phyloP scores from a whole-genome alignment of 2,329 filamentous ascomycete species.

The Venturia effusa region DNA sequence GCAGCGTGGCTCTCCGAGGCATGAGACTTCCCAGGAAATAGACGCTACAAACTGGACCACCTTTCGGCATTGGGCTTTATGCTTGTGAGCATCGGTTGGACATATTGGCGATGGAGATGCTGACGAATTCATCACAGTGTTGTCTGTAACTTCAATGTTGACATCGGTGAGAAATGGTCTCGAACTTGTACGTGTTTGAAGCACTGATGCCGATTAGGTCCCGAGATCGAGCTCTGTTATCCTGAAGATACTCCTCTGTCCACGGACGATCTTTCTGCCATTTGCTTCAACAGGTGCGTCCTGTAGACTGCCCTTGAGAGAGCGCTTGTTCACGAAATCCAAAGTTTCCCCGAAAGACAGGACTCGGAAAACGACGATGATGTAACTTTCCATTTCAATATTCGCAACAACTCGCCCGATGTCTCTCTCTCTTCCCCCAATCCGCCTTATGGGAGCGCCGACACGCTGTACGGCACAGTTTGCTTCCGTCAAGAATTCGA shows the following conservation, averaged over 20 bases:
- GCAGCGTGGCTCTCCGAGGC: neutral
- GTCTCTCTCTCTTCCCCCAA: conserved; percentile 36
- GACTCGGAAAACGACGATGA: conserved; percentile 26
- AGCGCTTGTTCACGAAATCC: conserved; percentile 12
- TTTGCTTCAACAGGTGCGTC: conserved; percentile 28
- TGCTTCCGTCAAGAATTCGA: conserved; percentile 32
- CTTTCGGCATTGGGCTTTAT: conserved; percentile 30
- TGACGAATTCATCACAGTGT: conserved; percentile 18
- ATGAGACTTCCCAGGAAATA: neutral
- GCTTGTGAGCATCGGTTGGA: conserved; percentile 23
- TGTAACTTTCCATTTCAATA: conserved; percentile 29
- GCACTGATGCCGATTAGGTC: conserved; percentile 18
- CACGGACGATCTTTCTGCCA: conserved; percentile 28
- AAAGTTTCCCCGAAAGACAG: conserved; percentile 30
- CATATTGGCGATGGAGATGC: neutral
- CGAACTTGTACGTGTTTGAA: neutral
- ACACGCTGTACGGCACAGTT: conserved; percentile 25
- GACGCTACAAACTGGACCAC: neutral
- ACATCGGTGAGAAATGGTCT: conserved; percentile 21
- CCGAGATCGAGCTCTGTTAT: conserved; percentile 32
- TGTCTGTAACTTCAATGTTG: conserved; percentile 34
- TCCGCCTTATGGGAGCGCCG: conserved; percentile 27
- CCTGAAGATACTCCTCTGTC: conserved; percentile 27
- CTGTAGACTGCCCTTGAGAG: conserved; percentile 14
- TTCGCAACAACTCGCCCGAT: conserved; percentile 41